Evolutionary conservation across 306 rosid species (phyloP).

Genomic region (Inga laurina): DNA sequence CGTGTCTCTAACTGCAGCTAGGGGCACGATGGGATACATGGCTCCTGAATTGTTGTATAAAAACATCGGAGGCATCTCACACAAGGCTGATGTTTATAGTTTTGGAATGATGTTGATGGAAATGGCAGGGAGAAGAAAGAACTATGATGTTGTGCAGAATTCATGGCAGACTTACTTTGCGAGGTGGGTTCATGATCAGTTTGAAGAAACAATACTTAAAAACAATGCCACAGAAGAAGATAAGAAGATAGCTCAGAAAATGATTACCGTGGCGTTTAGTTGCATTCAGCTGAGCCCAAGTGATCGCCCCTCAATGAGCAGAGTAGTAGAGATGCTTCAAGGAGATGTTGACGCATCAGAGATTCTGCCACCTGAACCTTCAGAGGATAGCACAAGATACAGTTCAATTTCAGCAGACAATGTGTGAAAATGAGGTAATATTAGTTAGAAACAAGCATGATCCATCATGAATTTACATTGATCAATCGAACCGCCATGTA

Average conservation of each 20-base stretch:
- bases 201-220: constrained; percentile 1
- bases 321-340: constrained; percentile 28
- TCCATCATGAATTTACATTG: not conserved
- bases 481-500: not conserved
- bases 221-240: constrained; percentile 19
- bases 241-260: constrained; percentile 9
- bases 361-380: not conserved
- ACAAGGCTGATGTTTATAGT: constrained; percentile 8
- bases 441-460: not conserved
- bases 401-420: not conserved
- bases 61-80: not conserved
- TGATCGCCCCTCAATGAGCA: constrained; percentile 21
- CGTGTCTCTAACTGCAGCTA: not conserved
- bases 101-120: not conserved
- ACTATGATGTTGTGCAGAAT: not conserved
- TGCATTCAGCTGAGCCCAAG: constrained; percentile 23
- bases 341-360: constrained; percentile 1
- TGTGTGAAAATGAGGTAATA: not conserved
- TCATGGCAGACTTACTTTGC: not conserved
- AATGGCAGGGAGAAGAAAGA: not conserved
- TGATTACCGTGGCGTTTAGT: constrained; percentile 1
- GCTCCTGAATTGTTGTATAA: not conserved
- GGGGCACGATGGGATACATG: not conserved
- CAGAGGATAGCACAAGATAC: not conserved
- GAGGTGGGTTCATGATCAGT: constrained; percentile 13